phyloP scores from a whole-genome alignment of 1,139 yeast genomes.

The Kodamaea alishanica region DNA sequence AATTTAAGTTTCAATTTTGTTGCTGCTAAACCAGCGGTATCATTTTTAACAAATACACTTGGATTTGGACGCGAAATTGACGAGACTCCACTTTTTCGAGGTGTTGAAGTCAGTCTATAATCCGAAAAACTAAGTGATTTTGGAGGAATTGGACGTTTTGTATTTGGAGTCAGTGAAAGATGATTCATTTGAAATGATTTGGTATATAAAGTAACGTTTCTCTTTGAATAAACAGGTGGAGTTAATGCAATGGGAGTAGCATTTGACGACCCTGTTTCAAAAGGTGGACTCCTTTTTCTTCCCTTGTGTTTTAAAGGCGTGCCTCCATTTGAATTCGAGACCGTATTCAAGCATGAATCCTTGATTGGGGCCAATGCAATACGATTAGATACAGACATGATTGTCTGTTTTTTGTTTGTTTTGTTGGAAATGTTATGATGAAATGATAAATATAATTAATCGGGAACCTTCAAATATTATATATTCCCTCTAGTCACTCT shows the following conservation, averaged over 20 bases:
- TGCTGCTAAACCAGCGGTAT: constrained; percentile 40
- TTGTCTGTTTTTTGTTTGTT: no score
- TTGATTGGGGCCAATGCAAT: constrained; percentile 38
- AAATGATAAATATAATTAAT: no score
- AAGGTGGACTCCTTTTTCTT: constrained; percentile 9
- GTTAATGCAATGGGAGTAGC: constrained; percentile 6
- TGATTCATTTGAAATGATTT: constrained; percentile 4
- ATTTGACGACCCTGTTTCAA: constrained; percentile 2
- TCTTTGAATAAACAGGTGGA: constrained; percentile 5
- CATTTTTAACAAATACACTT: constrained; percentile 8
- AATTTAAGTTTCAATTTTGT: constrained; percentile 66
- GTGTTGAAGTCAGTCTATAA: constrained; percentile 16
- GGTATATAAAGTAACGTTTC: constrained; percentile 5
- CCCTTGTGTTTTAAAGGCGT: constrained; percentile 10
- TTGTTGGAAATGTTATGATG: no score
- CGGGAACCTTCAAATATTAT: no score
- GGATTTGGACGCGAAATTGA: neutral
- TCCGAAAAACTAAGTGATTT: constrained; percentile 26
- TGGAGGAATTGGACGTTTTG: constrained; percentile 1
- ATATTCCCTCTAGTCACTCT: neutral
- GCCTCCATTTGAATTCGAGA: constrained; percentile 13
- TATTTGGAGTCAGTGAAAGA: neutral
- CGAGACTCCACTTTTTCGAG: constrained; percentile 4
- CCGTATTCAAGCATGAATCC: constrained; percentile 28
- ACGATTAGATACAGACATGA: constrained; percentile 19